These are phyloP conservation scores for Neotropicomus parvogracilis DNA, from an alignment of 1,284 basidiomycete species.

Conservation along the genomic window DNA sequence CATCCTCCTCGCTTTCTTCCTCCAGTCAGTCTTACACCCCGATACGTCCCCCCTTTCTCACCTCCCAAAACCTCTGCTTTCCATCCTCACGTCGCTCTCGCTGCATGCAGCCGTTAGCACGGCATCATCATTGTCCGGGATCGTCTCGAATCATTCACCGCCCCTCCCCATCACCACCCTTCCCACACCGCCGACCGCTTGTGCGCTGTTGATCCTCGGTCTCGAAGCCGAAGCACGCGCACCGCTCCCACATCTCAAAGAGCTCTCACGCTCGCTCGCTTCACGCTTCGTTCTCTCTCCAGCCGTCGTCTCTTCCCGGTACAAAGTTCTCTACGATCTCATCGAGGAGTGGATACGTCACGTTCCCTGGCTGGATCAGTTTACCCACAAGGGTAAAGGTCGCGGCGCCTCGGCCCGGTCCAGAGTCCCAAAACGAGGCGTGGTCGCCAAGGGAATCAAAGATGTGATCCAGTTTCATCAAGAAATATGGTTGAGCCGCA, in stretches of 20 bases:
- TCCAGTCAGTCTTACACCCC: slow-evolving; percentile 39
- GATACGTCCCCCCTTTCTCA: slow-evolving; percentile 24
- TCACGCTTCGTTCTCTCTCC: slow-evolving; percentile 46
- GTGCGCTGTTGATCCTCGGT: slow-evolving; percentile 66
- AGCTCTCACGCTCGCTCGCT: slow-evolving; percentile 55
- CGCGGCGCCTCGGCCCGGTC: slow-evolving; percentile 44
- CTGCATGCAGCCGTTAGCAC: slow-evolving; percentile 48
- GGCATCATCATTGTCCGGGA: slow-evolving; percentile 52
- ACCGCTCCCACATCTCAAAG: slow-evolving; percentile 51
- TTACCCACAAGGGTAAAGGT: slow-evolving; percentile 37
- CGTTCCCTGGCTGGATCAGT: slow-evolving; percentile 65
- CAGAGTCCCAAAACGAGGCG: slow-evolving; percentile 54
- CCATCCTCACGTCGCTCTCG: slow-evolving; percentile 41
- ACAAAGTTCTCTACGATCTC: slow-evolving; percentile 58
- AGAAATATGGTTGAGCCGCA: slow-evolving; percentile 48
- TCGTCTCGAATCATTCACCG: slow-evolving; percentile 44
- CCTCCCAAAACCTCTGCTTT: slow-evolving; percentile 38
- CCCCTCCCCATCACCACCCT: slow-evolving; percentile 36
- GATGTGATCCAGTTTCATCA: slow-evolving; percentile 68
- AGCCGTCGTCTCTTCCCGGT: slow-evolving; percentile 60
- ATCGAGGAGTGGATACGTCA: slow-evolving; percentile 57
- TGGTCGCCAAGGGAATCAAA: slow-evolving; percentile 61
- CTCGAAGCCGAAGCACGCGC: slow-evolving; percentile 61
- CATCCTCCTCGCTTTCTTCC: slow-evolving; percentile 46
- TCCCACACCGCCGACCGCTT: slow-evolving; percentile 53